A percentile compares a stretch with the other conserved stretches of the same genome.
These are phyloP conservation scores for Eutypa lata DNA, from an alignment of 2,329 filamentous ascomycete species.

Conservation along the genomic window DNA sequence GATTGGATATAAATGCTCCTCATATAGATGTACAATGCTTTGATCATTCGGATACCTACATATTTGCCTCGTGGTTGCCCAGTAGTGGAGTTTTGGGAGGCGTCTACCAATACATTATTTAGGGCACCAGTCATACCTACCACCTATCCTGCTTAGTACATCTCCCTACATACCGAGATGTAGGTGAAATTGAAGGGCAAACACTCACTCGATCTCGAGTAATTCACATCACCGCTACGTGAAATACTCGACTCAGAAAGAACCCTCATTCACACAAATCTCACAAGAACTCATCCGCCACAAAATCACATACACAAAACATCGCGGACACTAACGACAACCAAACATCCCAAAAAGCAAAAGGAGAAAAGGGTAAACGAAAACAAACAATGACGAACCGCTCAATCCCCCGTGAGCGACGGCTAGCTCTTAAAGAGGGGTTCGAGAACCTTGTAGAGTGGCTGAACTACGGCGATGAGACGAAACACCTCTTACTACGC, in stretches of 20 bases:
- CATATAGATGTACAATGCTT: conserved; percentile 6
- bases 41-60: conserved; percentile 7
- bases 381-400: conserved; percentile 16
- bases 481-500: conserved; percentile 11
- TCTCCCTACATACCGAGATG: too few relatives aligned
- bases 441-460: conserved; percentile 19
- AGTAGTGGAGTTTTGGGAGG: too few relatives aligned
- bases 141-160: too few relatives aligned
- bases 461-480: conserved; percentile 21
- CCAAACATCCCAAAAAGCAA: not conserved
- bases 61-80: conserved; percentile 2
- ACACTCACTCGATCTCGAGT: too few relatives aligned
- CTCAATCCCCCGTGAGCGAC: conserved; percentile 15
- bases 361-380: not conserved
- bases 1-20: conserved; percentile 8
- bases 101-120: too few relatives aligned
- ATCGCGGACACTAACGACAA: not conserved
- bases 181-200: too few relatives aligned
- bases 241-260: too few relatives aligned
- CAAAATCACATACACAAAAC: too few relatives aligned
- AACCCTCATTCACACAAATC: too few relatives aligned
- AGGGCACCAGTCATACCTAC: too few relatives aligned
- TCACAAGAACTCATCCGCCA: too few relatives aligned
- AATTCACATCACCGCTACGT: too few relatives aligned
- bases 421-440: conserved; percentile 12